phyloP scores from a whole-genome alignment of 2,329 filamentous ascomycete genomes.

The Exophiala aquamarina region DNA sequence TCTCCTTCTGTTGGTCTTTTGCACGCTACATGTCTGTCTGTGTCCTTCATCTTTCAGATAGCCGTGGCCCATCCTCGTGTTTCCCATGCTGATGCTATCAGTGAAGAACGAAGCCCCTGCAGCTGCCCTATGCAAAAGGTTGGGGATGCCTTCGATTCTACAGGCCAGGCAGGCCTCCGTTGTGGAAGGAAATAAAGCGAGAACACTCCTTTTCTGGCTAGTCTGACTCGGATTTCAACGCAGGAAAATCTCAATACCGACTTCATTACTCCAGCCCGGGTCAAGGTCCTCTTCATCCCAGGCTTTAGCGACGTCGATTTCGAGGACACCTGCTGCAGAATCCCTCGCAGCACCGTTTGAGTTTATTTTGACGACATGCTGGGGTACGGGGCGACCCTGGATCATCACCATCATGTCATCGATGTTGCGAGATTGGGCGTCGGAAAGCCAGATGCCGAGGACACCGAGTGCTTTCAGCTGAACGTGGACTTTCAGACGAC shows the following conservation, averaged over 20 bases:
- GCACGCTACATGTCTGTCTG: no score
- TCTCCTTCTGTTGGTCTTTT: no score
- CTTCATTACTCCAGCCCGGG: conserved; percentile 77
- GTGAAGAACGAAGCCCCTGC: no score
- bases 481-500: conserved; percentile 62
- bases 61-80: no score
- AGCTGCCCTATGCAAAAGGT: no score
- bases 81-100: no score
- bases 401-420: conserved; percentile 71
- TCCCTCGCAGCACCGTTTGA: conserved; percentile 9
- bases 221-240: background rate
- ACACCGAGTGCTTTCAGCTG: conserved; percentile 76
- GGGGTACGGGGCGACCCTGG: conserved; percentile 67
- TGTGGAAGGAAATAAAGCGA: no score
- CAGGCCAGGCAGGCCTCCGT: no score
- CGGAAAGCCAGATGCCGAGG: conserved; percentile 71
- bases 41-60: no score
- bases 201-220: no score
- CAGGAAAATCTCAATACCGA: conserved; percentile 64
- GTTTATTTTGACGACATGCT: conserved; percentile 60
- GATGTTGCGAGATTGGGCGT: conserved; percentile 46
- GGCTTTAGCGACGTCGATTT: conserved; percentile 73
- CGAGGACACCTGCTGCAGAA: conserved; percentile 54
- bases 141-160: no score
- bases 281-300: conserved; percentile 73